phyloP scores from a whole-genome alignment of 2,329 filamentous ascomycete genomes.

The Huntiella moniliformis region DNA sequence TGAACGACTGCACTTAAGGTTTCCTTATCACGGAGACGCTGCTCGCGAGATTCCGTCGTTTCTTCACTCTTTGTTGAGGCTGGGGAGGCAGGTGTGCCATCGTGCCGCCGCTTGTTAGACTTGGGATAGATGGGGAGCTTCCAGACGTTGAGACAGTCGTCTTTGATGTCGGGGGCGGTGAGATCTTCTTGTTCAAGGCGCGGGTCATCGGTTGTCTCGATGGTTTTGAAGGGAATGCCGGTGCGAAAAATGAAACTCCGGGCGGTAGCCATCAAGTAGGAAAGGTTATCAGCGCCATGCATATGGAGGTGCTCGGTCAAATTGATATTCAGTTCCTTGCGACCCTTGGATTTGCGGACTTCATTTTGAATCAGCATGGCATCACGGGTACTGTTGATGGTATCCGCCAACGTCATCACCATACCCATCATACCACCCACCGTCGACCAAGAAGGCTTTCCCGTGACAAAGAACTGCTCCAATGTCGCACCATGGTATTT shows the following conservation, averaged over 20 bases:
- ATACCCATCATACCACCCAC: constrained; percentile 70
- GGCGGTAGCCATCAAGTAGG: constrained; percentile 63
- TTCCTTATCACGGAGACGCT: constrained; percentile 12
- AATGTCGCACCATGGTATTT: constrained; percentile 46
- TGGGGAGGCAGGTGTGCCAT: constrained; percentile 6
- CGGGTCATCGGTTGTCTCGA: constrained; percentile 41
- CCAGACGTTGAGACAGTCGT: constrained; percentile 70
- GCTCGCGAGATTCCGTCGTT: constrained; percentile 6
- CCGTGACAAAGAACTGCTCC: constrained; percentile 67
- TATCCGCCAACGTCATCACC: constrained; percentile 66
- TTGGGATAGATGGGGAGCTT: constrained; percentile 42
- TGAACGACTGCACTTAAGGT: constrained; percentile 15
- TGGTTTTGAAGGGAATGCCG: constrained; percentile 51
- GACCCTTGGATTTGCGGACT: constrained; percentile 22
- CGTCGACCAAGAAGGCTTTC: constrained; percentile 54
- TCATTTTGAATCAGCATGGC: constrained; percentile 22
- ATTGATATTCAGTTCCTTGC: constrained; percentile 15
- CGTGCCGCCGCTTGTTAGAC: constrained; percentile 12
- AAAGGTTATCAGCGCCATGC: constrained; percentile 64
- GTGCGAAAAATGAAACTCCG: constrained; percentile 74
- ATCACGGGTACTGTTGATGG: constrained; percentile 29
- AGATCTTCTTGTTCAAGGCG: constrained; percentile 16
- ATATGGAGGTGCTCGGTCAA: constrained; percentile 34
- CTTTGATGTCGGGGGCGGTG: constrained; percentile 48
- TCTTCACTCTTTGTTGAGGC: background rate